phyloP scores from a whole-genome alignment of 768 basidiomycete species.

The Termitomyces heimii region DNA sequence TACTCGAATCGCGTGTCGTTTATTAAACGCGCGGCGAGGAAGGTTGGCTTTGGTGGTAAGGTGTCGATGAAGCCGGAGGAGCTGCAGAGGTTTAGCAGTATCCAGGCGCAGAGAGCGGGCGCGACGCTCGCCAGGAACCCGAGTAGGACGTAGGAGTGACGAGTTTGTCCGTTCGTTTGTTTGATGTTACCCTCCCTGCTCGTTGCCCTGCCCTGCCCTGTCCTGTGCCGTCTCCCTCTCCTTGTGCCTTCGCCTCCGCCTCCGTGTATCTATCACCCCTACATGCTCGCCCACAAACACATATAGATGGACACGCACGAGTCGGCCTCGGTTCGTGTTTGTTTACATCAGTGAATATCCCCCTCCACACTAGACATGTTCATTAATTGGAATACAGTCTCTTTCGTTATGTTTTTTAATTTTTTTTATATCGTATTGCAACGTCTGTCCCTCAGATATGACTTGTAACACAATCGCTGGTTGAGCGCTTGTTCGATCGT shows the following conservation, averaged over 20 bases:
- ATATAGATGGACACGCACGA: not conserved
- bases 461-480: too few species aligned
- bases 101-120: conserved; percentile 79
- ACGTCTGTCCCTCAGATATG: too few species aligned
- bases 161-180: not conserved
- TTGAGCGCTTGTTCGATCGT: too few species aligned
- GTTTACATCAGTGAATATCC: not conserved
- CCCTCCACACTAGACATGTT: not conserved
- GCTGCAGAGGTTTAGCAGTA: conserved; percentile 78
- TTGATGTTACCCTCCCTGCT: not conserved
- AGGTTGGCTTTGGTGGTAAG: conserved; percentile 84
- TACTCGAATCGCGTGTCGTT: conserved; percentile 96
- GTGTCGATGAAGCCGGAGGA: conserved; percentile 81
- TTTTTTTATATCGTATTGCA: not conserved
- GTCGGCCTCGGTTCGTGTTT: not conserved
- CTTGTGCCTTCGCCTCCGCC: too few species aligned
- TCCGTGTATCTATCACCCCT: too few species aligned
- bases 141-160: conserved; percentile 41
- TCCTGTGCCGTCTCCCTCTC: not conserved
- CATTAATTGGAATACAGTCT: not conserved
- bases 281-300: not conserved
- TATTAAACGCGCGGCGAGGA: conserved; percentile 81
- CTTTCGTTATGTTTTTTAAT: not conserved
- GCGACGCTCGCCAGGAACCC: conserved; percentile 74
- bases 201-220: not conserved